Conservation (phyloP, 1,139 yeast genomes). For the Taphrina sp. region DNA sequence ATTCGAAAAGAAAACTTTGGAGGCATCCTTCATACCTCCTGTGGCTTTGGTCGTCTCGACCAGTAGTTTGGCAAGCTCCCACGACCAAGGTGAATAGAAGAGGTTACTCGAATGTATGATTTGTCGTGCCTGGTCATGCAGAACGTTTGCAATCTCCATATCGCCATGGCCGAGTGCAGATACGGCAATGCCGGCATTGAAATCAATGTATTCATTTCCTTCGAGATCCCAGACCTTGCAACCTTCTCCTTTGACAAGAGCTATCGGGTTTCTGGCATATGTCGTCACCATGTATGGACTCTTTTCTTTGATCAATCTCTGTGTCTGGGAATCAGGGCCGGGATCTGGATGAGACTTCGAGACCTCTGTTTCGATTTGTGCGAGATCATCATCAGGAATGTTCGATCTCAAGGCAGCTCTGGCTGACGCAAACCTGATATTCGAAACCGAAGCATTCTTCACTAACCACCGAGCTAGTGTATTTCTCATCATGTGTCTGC, state of each 20-base stretch:
- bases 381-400: constrained; percentile 21
- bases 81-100: constrained; percentile 80
- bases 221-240: constrained; percentile 73
- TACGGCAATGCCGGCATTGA: constrained; percentile 94
- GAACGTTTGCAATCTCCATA: constrained; percentile 65
- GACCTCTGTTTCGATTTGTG: constrained; percentile 13
- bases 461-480: too few relatives aligned
- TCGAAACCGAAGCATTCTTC: too few relatives aligned
- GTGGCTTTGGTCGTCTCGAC: constrained; percentile 64
- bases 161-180: constrained; percentile 90
- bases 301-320: constrained; percentile 40
- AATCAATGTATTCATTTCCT: constrained; percentile 75
- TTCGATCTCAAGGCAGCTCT: constrained; percentile 15
- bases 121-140: constrained; percentile 67
- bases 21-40: constrained; percentile 51
- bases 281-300: constrained; percentile 73
- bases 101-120: constrained; percentile 82
- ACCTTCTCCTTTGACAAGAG: constrained; percentile 70
- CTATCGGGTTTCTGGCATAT: constrained; percentile 71
- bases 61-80: constrained; percentile 69
- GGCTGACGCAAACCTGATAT: constrained; percentile 12
- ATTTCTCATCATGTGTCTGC: too few relatives aligned
- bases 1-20: constrained; percentile 82
- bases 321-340: constrained; percentile 28
- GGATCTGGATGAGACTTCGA: constrained; percentile 33